Conservation (phyloP, 805 yeast species). For the Teunomyces panamensis region DNA sequence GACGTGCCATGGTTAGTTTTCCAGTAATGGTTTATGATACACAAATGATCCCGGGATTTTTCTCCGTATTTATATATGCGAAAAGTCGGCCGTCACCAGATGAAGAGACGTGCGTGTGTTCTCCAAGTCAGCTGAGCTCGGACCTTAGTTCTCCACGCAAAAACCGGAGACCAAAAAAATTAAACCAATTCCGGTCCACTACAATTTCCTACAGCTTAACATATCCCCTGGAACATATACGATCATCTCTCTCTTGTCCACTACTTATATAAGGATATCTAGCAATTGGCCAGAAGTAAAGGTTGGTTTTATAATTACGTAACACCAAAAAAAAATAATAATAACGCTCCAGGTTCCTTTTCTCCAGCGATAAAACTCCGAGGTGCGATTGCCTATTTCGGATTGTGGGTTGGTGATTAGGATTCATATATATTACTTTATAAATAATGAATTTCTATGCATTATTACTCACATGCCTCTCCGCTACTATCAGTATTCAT, state of each 20-base stretch:
- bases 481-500: neutral
- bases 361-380: neutral
- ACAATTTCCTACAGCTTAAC: too few species aligned
- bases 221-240: too few species aligned
- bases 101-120: neutral
- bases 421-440: neutral
- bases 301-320: too few species aligned
- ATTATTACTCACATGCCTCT: neutral
- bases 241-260: neutral
- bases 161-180: neutral
- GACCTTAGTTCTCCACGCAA: neutral
- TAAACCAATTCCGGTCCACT: neutral
- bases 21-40: neutral
- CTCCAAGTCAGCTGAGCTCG: slow-evolving; percentile 3
- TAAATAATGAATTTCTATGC: neutral
- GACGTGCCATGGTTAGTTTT: slow-evolving; percentile 60
- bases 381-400: slow-evolving; percentile 1
- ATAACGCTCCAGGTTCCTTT: neutral
- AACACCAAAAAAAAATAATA: too few species aligned
- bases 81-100: slow-evolving; percentile 8
- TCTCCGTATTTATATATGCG: slow-evolving; percentile 6
- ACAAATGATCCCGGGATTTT: neutral
- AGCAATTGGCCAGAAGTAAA: too few species aligned
- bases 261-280: too few species aligned
- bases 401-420: neutral